Base-by-base conservation (phyloP, 2,329 filamentous ascomycete genomes). In the Chaetothyriales sp. region DNA sequence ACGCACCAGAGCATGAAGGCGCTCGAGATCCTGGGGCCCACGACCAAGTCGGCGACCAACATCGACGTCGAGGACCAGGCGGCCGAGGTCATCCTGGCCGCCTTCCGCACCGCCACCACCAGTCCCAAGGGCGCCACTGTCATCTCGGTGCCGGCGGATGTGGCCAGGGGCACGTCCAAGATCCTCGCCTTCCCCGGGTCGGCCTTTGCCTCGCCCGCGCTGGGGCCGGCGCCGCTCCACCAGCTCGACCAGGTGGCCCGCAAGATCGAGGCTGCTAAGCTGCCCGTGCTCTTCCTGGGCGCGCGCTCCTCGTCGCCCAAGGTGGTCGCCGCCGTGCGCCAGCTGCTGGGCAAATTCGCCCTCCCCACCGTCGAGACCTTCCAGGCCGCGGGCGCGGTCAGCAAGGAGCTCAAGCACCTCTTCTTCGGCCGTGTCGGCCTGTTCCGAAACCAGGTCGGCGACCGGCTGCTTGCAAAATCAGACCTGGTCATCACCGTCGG, bases 281-380 rank as follows among this genome's bases (percentile, higher is more conserved):
- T 66, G 45, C 71, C 71, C 1, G 69, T 73, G 1, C 59, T 74
- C 2, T 72, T 72, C 55, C 64, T 74, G 2, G 71, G 71, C 2
- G 66, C 70, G 57, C 59, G 71, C 46, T 68, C 70, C 3, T 66
- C 68, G 5, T 66, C 65, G 47, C 60, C 64, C 7, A 59, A 63
- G 9, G 68, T 71, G 4, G 69, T 73, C 2, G 60, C 56, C 1
- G 67, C 67, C 1, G 66, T 73, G 8, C 70, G 69, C 8, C 59
- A 63, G 0, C 67, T 73, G 47, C 63, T 73, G 7, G 57, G 59
- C 6, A 67, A 65, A 46, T 64, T 67, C 54, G 68, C 68, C 0
- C 64, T 73, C 6, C 69, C 70, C 1, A 70, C 73, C 1, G 64
- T 74, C n/a, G 71, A 74, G 59, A 74, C 71, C 0, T 74, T 74